phyloP scores from a whole-genome alignment of 2,329 filamentous ascomycete species.

The Fusarium sp. region DNA sequence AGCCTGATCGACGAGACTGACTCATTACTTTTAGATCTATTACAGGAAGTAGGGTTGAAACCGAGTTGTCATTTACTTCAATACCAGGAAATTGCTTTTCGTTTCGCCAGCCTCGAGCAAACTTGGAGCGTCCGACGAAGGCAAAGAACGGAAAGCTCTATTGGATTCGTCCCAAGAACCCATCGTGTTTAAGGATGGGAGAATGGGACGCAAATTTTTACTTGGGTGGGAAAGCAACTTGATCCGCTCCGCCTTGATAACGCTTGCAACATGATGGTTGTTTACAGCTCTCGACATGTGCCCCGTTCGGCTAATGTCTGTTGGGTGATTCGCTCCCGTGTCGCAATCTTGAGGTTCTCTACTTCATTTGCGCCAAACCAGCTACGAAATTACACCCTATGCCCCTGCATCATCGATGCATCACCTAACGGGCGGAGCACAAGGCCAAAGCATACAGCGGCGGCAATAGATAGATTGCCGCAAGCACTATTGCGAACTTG shows the following conservation, averaged over 20 bases:
- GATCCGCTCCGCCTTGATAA: conserved; percentile 21
- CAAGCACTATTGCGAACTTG: conserved; percentile 19
- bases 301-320: conserved; percentile 26
- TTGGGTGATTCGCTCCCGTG: conserved; percentile 30
- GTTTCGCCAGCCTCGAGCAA: conserved; percentile 14
- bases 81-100: not conserved
- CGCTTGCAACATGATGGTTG: conserved; percentile 22
- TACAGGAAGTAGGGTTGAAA: conserved; percentile 59
- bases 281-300: conserved; percentile 35
- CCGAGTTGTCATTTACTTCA: conserved; percentile 2
- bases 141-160: conserved; percentile 9
- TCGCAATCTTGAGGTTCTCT: conserved; percentile 25
- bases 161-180: not conserved
- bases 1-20: conserved; percentile 35
- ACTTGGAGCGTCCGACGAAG: not conserved
- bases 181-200: conserved; percentile 12
- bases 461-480: conserved; percentile 14
- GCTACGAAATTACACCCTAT: conserved; percentile 11
- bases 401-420: conserved; percentile 18
- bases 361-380: conserved; percentile 18
- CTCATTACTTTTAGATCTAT: conserved; percentile 56
- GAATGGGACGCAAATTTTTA: conserved; percentile 18
- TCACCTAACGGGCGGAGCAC: conserved; percentile 8
- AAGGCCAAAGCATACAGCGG: conserved; percentile 17
- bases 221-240: conserved; percentile 21